phyloP scores from a whole-genome alignment of 306 rosid genomes.

The Casuarina equisetifolia region DNA sequence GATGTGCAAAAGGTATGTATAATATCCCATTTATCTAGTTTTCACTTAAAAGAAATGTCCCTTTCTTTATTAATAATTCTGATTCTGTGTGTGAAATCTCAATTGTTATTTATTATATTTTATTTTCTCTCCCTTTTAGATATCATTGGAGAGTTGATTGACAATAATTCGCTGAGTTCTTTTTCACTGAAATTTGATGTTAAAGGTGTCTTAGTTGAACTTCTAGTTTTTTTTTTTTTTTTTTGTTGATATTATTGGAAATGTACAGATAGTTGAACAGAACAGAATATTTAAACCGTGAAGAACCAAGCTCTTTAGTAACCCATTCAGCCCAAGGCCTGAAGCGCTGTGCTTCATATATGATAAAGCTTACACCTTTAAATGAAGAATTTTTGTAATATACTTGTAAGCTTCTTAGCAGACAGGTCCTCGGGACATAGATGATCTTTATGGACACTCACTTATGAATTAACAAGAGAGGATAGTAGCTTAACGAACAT shows the following conservation, averaged over 20 bases:
- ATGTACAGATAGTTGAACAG: neutral
- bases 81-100: neutral
- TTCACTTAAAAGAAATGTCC: neutral
- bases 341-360: neutral
- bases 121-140: neutral
- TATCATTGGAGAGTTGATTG: neutral
- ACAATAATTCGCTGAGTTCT: neutral
- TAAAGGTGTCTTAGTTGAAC: neutral
- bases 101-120: neutral
- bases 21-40: conserved; percentile 14
- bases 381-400: neutral
- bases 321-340: neutral
- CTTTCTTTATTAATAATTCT: neutral
- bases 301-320: neutral
- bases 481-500: neutral
- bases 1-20: conserved; percentile 76
- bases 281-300: neutral
- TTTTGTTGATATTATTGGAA: neutral
- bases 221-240: neutral
- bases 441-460: neutral
- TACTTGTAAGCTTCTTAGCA: conserved; percentile 1
- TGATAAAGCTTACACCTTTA: neutral
- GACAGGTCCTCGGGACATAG: neutral
- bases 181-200: neutral
- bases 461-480: neutral